Percentiles rank a stretch among this genome's conserved stretches.
Conservation (phyloP, 192 early-diverging fungal species). For the Backusella psychrophila region DNA sequence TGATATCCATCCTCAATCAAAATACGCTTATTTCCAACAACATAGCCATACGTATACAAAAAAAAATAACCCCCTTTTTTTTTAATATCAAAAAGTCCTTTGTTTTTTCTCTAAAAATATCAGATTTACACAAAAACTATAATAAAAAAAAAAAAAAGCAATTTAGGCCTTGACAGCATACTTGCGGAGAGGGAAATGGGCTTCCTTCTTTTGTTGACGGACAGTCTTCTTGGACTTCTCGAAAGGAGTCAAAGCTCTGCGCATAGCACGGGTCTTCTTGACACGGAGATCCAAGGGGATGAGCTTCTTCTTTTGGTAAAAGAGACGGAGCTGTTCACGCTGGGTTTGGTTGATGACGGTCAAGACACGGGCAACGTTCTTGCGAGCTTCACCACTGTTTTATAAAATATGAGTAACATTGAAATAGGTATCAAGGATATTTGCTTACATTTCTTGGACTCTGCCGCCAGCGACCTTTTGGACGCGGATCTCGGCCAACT, state of each 20-base stretch:
- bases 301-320: slow-evolving; percentile 96
- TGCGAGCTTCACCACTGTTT: slow-evolving; percentile 85
- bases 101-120: not conserved
- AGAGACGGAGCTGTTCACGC: slow-evolving; percentile 83
- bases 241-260: slow-evolving; percentile 85
- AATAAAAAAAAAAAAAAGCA: not conserved
- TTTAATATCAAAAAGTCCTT: not conserved
- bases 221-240: slow-evolving; percentile 83
- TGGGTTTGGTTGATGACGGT: slow-evolving; percentile 95
- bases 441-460: slow-evolving; percentile 76
- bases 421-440: no score
- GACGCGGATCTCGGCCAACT: slow-evolving; percentile 91
- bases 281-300: slow-evolving; percentile 92
- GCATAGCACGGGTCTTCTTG: slow-evolving; percentile 99
- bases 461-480: slow-evolving; percentile 91
- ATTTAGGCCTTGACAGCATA: slow-evolving; percentile 85
- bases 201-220: slow-evolving; percentile 85
- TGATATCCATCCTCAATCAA: no score
- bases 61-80: not conserved
- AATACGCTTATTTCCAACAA: not conserved
- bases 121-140: not conserved
- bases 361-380: slow-evolving; percentile 91
- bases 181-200: slow-evolving; percentile 91
- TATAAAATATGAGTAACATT: no score
- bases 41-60: not conserved